Evolutionary conservation across 2,329 filamentous ascomycete species (phyloP), one percentile per base, ranked within the genome.

Genomic region (Clarireedia monteithiana): DNA sequence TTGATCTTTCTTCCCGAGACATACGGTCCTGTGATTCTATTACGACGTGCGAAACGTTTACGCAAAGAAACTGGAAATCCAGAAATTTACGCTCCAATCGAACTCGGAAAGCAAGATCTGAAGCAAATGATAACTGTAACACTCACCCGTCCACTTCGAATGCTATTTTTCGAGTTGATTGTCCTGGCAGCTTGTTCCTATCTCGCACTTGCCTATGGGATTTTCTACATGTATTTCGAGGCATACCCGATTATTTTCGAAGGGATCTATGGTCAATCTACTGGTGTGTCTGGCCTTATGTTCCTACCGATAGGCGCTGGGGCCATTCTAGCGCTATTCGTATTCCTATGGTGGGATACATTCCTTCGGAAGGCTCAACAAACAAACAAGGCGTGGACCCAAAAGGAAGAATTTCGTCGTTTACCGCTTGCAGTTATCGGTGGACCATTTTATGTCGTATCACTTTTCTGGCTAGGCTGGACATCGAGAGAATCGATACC

Each of bases 1-100:
- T 58, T 78, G 48, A 75, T 87, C 75, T 77, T 83, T 63, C 76
- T 88, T 24, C 85, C 85, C 0, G 84, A 88, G 72, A 88, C 85
- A 0, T 80, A 74, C 57, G 68, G 75, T 0, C 71, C 75, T 9
- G 83, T 76, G 51, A 82, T 88, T 62, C 77, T 88, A 3, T 73
- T 81, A 27, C 76, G 75, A 23, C 81, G 83, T 5, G 82, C 83
- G 2, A 66, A 71, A 46, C 77, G 81, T 5, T 73, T 88, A 4
- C 78, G 85, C 50, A 79, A 77, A 64, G 68, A 78, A 45, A 84
- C 81, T 0, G 80, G 80, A 15, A 77, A 79, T 60, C 58, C 67
- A 2, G 69, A 71, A 36, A 79, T 86, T 69, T 78, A 79, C 67
- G 79, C 81, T 0, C 80, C 85, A 60, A 79, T 78, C 52, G 85